Percentiles rank a stretch among this genome's conserved stretches.
These are phyloP conservation scores for Coemansia nantahalensis DNA, from an alignment of 192 early-diverging fungal genomes.

Conservation along the genomic window DNA sequence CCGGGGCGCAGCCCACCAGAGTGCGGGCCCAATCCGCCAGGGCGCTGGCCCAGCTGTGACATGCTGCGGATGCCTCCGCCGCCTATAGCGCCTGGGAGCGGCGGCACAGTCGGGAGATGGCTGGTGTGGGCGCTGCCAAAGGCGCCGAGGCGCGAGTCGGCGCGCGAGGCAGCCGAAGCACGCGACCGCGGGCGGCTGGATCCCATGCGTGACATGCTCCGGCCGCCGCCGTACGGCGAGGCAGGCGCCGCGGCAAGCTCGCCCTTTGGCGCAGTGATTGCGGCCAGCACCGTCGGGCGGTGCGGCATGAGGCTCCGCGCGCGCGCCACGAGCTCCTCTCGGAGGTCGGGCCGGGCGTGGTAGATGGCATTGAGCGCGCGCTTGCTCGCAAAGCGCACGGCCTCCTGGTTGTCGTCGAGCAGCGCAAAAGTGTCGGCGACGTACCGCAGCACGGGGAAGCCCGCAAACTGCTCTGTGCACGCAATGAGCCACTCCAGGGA, in stretches of 20 bases:
- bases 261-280: slow-evolving; percentile 43
- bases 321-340: slow-evolving; percentile 29
- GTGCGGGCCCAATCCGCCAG: no score
- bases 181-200: slow-evolving; percentile 40
- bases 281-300: slow-evolving; percentile 27
- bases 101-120: slow-evolving; percentile 15
- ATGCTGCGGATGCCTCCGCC: slow-evolving; percentile 25
- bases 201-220: slow-evolving; percentile 46
- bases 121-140: slow-evolving; percentile 1
- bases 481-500: slow-evolving; percentile 42
- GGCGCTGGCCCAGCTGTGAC: slow-evolving; percentile 38
- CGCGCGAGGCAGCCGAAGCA: slow-evolving; percentile 12
- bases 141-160: slow-evolving; percentile 26
- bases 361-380: slow-evolving; percentile 49
- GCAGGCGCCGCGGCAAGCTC: slow-evolving; percentile 35
- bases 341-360: slow-evolving; percentile 37
- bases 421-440: slow-evolving; percentile 25
- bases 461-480: slow-evolving; percentile 34
- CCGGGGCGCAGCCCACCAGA: no score
- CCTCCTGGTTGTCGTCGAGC: slow-evolving; percentile 51
- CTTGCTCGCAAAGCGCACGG: slow-evolving; percentile 46
- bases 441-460: slow-evolving; percentile 36
- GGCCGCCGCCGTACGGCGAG: slow-evolving; percentile 33
- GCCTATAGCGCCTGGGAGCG: slow-evolving; percentile 9
- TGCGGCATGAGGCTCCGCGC: slow-evolving; percentile 22